These are phyloP conservation scores for Pezicula radicicola DNA, from an alignment of 2,329 filamentous ascomycete genomes.

Conservation along the genomic window DNA sequence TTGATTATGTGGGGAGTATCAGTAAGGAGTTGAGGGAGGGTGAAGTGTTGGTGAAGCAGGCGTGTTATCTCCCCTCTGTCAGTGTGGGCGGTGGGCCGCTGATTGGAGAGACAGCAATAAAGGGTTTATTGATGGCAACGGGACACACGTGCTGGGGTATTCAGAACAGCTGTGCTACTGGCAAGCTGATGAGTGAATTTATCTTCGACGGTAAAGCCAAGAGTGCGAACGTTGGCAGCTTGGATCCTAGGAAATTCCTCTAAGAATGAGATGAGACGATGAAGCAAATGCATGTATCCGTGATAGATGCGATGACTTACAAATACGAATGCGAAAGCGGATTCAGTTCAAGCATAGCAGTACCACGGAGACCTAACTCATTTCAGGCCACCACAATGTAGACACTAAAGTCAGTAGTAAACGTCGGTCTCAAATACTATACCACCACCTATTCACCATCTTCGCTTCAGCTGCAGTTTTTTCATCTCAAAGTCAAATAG, in stretches of 20 bases:
- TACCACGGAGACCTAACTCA: too few species aligned
- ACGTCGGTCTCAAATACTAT: too few species aligned
- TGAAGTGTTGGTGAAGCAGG: conserved; percentile 72
- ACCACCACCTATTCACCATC: too few species aligned
- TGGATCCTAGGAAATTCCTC: conserved; percentile 53
- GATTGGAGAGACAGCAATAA: conserved; percentile 70
- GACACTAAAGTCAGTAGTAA: too few species aligned
- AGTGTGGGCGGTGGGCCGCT: conserved; percentile 61
- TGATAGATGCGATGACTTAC: too few species aligned
- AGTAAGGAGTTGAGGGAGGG: conserved; percentile 64
- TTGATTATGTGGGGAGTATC: conserved; percentile 71
- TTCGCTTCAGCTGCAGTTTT: too few species aligned
- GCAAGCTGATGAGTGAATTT: conserved; percentile 76
- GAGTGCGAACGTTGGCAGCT: conserved; percentile 61
- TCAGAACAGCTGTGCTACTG: conserved; percentile 89
- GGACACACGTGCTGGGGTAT: conserved; percentile 99
- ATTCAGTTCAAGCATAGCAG: too few species aligned
- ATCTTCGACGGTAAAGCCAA: conserved; percentile 68
- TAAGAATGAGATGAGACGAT: too few species aligned
- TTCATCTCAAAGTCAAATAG: too few species aligned
- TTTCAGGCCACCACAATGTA: too few species aligned
- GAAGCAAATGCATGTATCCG: too few species aligned
- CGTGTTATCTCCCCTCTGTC: conserved; percentile 78
- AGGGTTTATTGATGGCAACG: conserved; percentile 76
- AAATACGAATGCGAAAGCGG: too few species aligned